These are phyloP conservation scores for Rhexocercosporidium sp. DNA, from an alignment of 2,329 filamentous ascomycete genomes.

Conservation along the genomic window DNA sequence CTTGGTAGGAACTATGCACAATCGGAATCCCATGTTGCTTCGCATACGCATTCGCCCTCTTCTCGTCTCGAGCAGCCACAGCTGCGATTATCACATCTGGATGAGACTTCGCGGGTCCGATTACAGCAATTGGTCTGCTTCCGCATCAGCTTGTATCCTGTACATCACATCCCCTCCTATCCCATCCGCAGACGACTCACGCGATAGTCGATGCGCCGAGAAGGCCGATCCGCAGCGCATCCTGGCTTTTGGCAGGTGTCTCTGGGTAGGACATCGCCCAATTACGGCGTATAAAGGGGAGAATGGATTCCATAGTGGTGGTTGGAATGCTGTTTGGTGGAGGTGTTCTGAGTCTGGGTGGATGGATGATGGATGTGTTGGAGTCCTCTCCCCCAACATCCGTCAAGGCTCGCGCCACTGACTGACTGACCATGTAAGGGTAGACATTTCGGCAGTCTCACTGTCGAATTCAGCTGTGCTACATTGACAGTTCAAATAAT, in stretches of 20 bases:
- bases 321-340: background rate
- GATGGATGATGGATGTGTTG: background rate
- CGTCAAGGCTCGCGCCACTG: too few relatives aligned
- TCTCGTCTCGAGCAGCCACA: conserved; percentile 56
- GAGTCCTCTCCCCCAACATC: background rate
- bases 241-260: conserved; percentile 25
- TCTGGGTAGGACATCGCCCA: conserved; percentile 25
- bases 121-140: conserved; percentile 48
- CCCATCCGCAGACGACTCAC: conserved; percentile 27
- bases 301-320: too few relatives aligned
- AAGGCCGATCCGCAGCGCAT: conserved; percentile 43
- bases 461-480: too few relatives aligned
- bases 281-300: conserved; percentile 17
- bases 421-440: too few relatives aligned
- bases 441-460: too few relatives aligned
- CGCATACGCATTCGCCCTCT: conserved; percentile 51
- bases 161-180: background rate
- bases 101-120: conserved; percentile 57
- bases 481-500: too few relatives aligned
- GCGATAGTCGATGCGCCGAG: conserved; percentile 45
- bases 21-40: conserved; percentile 19
- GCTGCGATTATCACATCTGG: conserved; percentile 58
- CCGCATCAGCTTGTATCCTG: background rate
- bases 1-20: conserved; percentile 20
- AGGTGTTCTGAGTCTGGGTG: background rate